Conservation (phyloP, 192 early-diverging fungal species). For the Coemansia sp. region DNA sequence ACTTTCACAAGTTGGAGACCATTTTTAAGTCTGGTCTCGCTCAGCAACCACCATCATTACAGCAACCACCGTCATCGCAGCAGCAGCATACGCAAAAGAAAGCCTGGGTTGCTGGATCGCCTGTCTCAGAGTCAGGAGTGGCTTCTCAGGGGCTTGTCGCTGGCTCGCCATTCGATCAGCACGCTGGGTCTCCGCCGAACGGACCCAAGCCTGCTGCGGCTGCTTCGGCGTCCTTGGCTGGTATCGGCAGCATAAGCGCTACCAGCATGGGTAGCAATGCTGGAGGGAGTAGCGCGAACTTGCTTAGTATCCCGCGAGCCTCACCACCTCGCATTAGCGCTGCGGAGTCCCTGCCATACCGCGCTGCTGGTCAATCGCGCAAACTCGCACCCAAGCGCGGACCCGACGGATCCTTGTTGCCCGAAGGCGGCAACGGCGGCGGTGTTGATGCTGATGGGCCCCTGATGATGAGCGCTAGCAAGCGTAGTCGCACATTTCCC, state of each 20-base stretch:
- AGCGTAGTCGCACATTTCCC: conserved; percentile 54
- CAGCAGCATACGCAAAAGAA: conserved; percentile 1
- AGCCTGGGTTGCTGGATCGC: conserved; percentile 7
- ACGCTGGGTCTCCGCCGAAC: neutral
- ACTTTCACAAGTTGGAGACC: conserved; percentile 43
- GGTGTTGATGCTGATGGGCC: conserved; percentile 24
- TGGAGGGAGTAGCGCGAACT: neutral
- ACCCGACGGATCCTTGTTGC: conserved; percentile 2
- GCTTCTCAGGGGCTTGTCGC: neutral
- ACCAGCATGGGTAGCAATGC: conserved; percentile 2
- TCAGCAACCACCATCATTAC: neutral
- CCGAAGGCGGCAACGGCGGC: conserved; percentile 2
- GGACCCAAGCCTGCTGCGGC: neutral
- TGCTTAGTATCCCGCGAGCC: conserved; percentile 39
- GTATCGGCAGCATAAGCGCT: neutral
- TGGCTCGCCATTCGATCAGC: conserved; percentile 1
- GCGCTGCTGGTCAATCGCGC: conserved; percentile 13
- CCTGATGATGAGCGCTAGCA: conserved; percentile 35
- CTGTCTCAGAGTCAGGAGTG: neutral
- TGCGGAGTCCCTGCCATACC: conserved; percentile 37
- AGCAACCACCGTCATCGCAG: neutral
- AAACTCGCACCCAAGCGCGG: conserved; percentile 55
- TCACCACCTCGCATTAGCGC: conserved; percentile 34
- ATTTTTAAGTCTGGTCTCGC: conserved; percentile 38
- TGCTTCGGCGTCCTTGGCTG: neutral